These are phyloP conservation scores for Gossypium mustelinum DNA, from an alignment of 345 rosid species.

Conservation along the genomic window DNA sequence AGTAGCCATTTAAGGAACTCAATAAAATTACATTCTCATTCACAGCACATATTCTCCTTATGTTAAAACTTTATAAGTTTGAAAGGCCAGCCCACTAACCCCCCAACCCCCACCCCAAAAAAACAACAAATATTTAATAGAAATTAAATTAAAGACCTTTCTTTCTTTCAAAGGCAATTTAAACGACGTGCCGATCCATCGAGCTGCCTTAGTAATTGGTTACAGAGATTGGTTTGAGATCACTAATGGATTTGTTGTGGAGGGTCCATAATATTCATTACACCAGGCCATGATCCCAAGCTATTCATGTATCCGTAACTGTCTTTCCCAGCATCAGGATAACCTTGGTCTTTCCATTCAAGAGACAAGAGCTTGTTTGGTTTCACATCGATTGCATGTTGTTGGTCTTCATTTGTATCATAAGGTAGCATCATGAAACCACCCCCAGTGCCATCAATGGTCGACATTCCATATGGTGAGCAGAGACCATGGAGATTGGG, in stretches of 20 bases:
- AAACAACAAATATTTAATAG: background rate
- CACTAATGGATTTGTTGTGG: slow-evolving; percentile 45
- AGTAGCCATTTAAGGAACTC: too few relatives aligned
- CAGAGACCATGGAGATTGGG: slow-evolving; percentile 35
- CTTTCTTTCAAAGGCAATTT: background rate
- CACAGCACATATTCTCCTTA: too few relatives aligned
- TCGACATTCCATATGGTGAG: slow-evolving; percentile 45
- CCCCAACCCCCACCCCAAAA: too few relatives aligned
- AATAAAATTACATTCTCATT: too few relatives aligned
- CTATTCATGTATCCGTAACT: slow-evolving; percentile 38
- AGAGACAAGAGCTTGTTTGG: slow-evolving; percentile 56
- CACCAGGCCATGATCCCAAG: slow-evolving; percentile 52
- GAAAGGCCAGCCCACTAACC: too few relatives aligned
- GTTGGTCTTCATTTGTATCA: slow-evolving; percentile 31
- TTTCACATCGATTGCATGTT: slow-evolving; percentile 44
- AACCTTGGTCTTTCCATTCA: slow-evolving; percentile 66
- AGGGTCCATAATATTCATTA: slow-evolving; percentile 48
- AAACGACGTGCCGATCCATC: background rate
- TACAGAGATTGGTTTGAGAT: background rate
- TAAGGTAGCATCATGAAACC: slow-evolving; percentile 45
- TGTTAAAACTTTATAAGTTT: too few relatives aligned
- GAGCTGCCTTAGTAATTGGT: too few relatives aligned
- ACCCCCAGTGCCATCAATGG: slow-evolving; percentile 32
- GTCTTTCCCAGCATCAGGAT: slow-evolving; percentile 49
- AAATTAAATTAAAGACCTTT: background rate